These are phyloP conservation scores for Suillus fuscotomentosus DNA, from an alignment of 768 basidiomycete genomes.

Conservation along the genomic window DNA sequence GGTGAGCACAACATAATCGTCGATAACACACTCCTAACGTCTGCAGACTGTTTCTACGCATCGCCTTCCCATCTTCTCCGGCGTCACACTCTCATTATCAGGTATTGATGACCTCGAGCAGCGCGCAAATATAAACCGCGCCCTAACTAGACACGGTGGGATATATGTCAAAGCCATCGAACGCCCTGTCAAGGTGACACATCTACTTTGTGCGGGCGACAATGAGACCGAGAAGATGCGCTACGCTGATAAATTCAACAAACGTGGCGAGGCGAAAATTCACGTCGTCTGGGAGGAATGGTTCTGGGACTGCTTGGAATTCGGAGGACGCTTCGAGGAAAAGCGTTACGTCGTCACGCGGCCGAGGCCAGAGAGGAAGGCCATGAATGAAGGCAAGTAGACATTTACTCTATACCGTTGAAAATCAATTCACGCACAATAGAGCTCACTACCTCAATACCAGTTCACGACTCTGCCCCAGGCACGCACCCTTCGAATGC, in stretches of 20 bases:
- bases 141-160: slow-evolving; percentile 62
- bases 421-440: neutral
- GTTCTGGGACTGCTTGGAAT: slow-evolving; percentile 91
- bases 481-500: slow-evolving; percentile 15
- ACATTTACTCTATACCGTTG: neutral
- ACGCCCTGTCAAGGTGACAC: slow-evolving; percentile 78
- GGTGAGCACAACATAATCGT: slow-evolving; percentile 37
- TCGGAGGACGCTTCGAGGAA: slow-evolving; percentile 69
- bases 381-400: slow-evolving; percentile 21
- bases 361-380: slow-evolving; percentile 59
- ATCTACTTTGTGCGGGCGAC: slow-evolving; percentile 74
- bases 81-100: slow-evolving; percentile 68
- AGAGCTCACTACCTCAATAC: slow-evolving; percentile 6
- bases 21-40: neutral
- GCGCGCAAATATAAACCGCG: slow-evolving; percentile 62
- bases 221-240: slow-evolving; percentile 72
- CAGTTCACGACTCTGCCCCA: slow-evolving; percentile 14
- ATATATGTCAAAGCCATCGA: slow-evolving; percentile 73
- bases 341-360: slow-evolving; percentile 53
- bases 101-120: slow-evolving; percentile 64
- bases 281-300: slow-evolving; percentile 92
- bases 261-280: slow-evolving; percentile 68
- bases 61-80: slow-evolving; percentile 72
- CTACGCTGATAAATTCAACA: slow-evolving; percentile 75
- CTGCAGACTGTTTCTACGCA: slow-evolving; percentile 56